These are phyloP conservation scores for Lactarius psammicola DNA, from an alignment of 768 basidiomycete genomes.

Conservation along the genomic window DNA sequence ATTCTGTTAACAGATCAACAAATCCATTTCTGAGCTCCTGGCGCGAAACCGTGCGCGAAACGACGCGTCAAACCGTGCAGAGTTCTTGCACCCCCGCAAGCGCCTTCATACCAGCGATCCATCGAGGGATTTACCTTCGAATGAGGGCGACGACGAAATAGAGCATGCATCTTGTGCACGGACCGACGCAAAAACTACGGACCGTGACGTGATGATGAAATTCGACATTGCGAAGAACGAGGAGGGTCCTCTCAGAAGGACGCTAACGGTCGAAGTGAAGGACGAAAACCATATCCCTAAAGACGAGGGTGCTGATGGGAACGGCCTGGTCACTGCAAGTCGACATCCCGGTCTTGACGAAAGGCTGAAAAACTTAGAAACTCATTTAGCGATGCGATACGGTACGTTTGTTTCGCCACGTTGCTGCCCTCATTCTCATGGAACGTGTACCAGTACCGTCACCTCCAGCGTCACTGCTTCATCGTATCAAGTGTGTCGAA, in stretches of 20 bases:
- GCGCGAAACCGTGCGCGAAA: conserved; percentile 69
- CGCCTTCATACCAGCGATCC: conserved; percentile 39
- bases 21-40: conserved; percentile 68
- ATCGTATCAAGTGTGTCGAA: conserved; percentile 68
- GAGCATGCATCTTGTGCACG: conserved; percentile 62
- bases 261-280: conserved; percentile 40
- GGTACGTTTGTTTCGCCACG: conserved; percentile 41
- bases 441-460: conserved; percentile 54
- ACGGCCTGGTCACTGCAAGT: conserved; percentile 40
- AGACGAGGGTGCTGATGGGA: conserved; percentile 16
- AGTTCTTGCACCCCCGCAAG: conserved; percentile 66
- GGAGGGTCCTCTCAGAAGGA: conserved; percentile 69
- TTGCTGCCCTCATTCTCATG: conserved; percentile 3
- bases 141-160: conserved; percentile 32
- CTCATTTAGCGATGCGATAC: conserved; percentile 70
- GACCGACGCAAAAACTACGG: conserved; percentile 64
- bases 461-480: conserved; percentile 60
- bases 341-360: conserved; percentile 61
- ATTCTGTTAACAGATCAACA: conserved; percentile 48
- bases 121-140: background rate
- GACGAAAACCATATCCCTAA: background rate
- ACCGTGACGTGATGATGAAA: conserved; percentile 78
- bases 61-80: conserved; percentile 71
- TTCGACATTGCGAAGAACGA: conserved; percentile 87
- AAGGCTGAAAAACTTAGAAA: conserved; percentile 64